Evolutionary conservation across 495 filamentous ascomycete species (phyloP).

Genomic region (Aspergillus haitiensis): DNA sequence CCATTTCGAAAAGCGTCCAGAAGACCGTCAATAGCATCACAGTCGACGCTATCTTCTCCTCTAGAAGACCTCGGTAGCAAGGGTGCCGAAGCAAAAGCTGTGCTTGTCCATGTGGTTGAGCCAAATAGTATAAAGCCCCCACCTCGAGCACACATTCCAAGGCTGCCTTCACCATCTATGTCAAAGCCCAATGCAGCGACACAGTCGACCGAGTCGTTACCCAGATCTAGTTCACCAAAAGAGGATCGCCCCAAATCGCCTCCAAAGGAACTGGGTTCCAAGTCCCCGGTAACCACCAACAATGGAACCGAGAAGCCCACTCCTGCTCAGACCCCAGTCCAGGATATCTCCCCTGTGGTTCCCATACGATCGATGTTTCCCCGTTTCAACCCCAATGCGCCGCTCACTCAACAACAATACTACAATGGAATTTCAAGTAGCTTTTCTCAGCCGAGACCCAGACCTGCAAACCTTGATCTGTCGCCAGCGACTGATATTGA

Average conservation of each 20-base stretch:
- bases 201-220: constrained; percentile 27
- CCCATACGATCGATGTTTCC: constrained; percentile 77
- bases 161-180: constrained; percentile 23
- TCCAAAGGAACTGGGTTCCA: constrained; percentile 45
- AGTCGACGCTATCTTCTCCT: constrained; percentile 37
- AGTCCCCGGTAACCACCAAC: constrained; percentile 32
- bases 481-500: constrained; percentile 41
- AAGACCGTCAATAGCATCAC: constrained; percentile 29
- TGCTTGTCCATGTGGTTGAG: constrained; percentile 43
- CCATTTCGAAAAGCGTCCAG: constrained; percentile 36
- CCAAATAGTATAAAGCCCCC: constrained; percentile 34
- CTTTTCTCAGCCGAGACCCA: constrained; percentile 42
- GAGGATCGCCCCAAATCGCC: constrained; percentile 30
- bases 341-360: constrained; percentile 34
- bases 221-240: constrained; percentile 27
- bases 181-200: constrained; percentile 20
- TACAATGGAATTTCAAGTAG: constrained; percentile 55
- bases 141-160: constrained; percentile 23
- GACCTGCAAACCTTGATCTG: constrained; percentile 34
- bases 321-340: constrained; percentile 34
- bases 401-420: constrained; percentile 68
- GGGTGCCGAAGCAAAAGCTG: constrained; percentile 37
- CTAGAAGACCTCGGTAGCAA: constrained; percentile 38
- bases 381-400: constrained; percentile 69
- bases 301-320: constrained; percentile 7